phyloP scores from a whole-genome alignment of 805 yeast genomes.

The Cyberlindnera maritima region DNA sequence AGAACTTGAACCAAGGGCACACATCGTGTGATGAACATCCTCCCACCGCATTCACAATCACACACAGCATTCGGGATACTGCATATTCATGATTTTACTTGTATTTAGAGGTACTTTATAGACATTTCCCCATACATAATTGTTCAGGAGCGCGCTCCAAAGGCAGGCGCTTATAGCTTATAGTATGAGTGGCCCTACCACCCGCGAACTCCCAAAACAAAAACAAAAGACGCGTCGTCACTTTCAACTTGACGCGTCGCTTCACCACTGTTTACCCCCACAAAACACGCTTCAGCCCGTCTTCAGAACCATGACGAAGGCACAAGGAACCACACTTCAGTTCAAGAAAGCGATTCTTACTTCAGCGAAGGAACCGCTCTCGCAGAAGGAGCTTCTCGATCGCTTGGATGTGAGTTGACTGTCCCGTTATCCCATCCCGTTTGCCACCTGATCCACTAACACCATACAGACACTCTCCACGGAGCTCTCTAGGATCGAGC shows the following conservation, averaged over 20 bases:
- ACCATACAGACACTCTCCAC: slow-evolving; percentile 47
- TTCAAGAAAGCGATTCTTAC: slow-evolving; percentile 52
- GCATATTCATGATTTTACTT: neutral
- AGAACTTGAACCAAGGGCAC: neutral
- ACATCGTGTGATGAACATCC: neutral
- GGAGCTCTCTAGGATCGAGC: slow-evolving; percentile 62
- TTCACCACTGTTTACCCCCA: neutral
- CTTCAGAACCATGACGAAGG: slow-evolving; percentile 17
- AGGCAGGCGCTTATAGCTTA: too few relatives aligned
- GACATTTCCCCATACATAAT: too few relatives aligned
- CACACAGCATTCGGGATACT: neutral
- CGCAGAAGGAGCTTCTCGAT: slow-evolving; percentile 57
- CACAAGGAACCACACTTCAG: slow-evolving; percentile 26
- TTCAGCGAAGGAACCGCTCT: slow-evolving; percentile 51
- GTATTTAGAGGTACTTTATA: too few relatives aligned
- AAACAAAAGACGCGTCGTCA: slow-evolving; percentile 8
- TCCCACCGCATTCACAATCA: neutral
- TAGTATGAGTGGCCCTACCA: slow-evolving; percentile 1
- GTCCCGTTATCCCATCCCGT: neutral
- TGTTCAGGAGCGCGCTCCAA: too few relatives aligned
- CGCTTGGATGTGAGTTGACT: slow-evolving; percentile 44
- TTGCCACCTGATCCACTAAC: slow-evolving; percentile 9
- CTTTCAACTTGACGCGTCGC: slow-evolving; percentile 3
- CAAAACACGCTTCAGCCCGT: neutral
- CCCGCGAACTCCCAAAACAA: neutral